Evolutionary conservation across 345 rosid species (phyloP), one percentile per base, ranked within the genome.

Genomic region (Syzygium grande): DNA sequence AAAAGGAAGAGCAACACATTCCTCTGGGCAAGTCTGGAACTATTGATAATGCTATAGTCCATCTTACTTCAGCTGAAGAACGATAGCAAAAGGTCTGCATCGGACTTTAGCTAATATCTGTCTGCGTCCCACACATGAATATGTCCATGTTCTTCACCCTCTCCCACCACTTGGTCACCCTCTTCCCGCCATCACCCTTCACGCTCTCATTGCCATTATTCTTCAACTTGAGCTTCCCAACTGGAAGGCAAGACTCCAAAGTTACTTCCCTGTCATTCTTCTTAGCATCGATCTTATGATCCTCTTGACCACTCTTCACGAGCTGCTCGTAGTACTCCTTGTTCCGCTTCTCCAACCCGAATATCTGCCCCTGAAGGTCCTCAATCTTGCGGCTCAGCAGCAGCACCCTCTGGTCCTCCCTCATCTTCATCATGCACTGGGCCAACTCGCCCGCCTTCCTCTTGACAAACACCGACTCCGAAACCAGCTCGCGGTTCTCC

Each of bases 361-460:
- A 55, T 27, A 92, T 90, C 88, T 92, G 92, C 30, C 86, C 91
- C 58, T 92, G 92, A 77, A 90, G 95, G 85, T 94, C 89, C 52
- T 92, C 86, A 52, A 90, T 90, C 85, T 91, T 94, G 49, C 92
- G 91, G 21, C 91, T 91, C 29, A 95, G 93, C 85, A 92, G 59
- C 61, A 88, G 89, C 27, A 91, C 92, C 78, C 92, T 94, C 63
- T 93, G 93, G 85, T 94, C 97, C 89, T 94, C 98, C 87, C 95
- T 95, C 97, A 93, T 89, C 90, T 91, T 92, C 85, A 95, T 84
- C 87, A 95, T 89, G 88, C 93, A 87, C 89, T 94, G 87, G 11
- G 95, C 93, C 6, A 95, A 93, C 87, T 95, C 96, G 52, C 89
- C 92, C 16, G 96, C 97, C 89, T 93, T 94, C 77, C 91, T 92